Percentiles rank a stretch among this genome's conserved stretches.
phyloP scores from a whole-genome alignment of 2,329 filamentous ascomycete genomes.

The Rhynchosporium graminicola region DNA sequence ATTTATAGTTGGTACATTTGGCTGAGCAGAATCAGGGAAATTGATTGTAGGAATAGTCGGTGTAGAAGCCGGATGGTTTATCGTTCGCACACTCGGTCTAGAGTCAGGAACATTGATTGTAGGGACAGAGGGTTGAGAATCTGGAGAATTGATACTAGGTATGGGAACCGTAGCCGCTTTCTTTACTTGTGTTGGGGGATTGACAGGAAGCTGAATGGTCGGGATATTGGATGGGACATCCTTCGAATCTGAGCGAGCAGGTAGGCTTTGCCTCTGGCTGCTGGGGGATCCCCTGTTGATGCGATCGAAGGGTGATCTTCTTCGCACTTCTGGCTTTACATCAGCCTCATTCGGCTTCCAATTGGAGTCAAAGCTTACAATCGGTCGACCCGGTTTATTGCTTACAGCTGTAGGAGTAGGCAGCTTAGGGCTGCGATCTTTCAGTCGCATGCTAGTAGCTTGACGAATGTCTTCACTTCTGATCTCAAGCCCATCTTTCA shows the following conservation, averaged over 20 bases:
- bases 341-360: constrained; percentile 72
- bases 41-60: neutral
- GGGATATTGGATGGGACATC: constrained; percentile 39
- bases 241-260: constrained; percentile 35
- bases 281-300: constrained; percentile 33
- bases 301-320: constrained; percentile 38
- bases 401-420: constrained; percentile 90
- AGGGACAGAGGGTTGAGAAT: constrained; percentile 37
- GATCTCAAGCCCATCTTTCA: constrained; percentile 79
- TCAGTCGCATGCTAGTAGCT: constrained; percentile 86
- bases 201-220: constrained; percentile 44
- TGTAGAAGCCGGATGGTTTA: no score
- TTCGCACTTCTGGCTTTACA: constrained; percentile 59
- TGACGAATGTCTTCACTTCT: constrained; percentile 84
- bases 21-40: constrained; percentile 19
- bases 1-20: constrained; percentile 30
- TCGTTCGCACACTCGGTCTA: no score
- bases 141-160: constrained; percentile 55
- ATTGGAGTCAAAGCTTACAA: constrained; percentile 91
- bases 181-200: constrained; percentile 50
- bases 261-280: constrained; percentile 34
- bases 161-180: constrained; percentile 43
- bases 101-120: constrained; percentile 11
- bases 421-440: constrained; percentile 82
- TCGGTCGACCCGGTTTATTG: constrained; percentile 84